These are phyloP conservation scores for Curvularia sp. DNA, from an alignment of 2,329 filamentous ascomycete species.

Conservation along the genomic window DNA sequence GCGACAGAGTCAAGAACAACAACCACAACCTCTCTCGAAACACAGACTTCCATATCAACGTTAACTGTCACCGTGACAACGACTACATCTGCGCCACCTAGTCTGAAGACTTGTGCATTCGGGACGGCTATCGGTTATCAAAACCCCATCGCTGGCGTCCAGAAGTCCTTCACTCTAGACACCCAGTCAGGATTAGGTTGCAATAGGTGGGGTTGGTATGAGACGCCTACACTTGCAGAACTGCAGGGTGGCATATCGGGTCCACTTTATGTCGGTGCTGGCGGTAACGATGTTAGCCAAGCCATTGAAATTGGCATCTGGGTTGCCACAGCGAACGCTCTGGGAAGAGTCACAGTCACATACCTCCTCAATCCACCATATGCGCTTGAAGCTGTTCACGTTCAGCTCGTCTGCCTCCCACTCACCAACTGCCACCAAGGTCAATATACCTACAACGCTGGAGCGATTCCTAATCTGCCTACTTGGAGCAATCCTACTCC, in stretches of 20 bases:
- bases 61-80: slow-evolving; percentile 1
- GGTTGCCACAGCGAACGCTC: slow-evolving; percentile 2
- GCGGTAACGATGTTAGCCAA: slow-evolving; percentile 1
- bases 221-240: slow-evolving; percentile 1
- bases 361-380: slow-evolving; percentile 2
- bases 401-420: slow-evolving; percentile 1
- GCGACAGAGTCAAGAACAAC: not conserved
- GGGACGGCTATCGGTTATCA: slow-evolving; percentile 1
- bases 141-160: not conserved
- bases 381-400: not conserved
- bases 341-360: slow-evolving; percentile 2
- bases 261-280: slow-evolving; percentile 2
- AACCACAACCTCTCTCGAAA: slow-evolving; percentile 1
- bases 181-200: not conserved
- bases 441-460: not conserved
- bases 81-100: slow-evolving; percentile 2
- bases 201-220: slow-evolving; percentile 4
- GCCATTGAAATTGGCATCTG: not conserved
- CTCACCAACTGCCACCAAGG: not conserved
- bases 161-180: not conserved
- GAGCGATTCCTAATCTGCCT: not conserved
- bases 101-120: slow-evolving; percentile 2
- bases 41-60: not conserved
- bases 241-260: slow-evolving; percentile 1
- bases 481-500: slow-evolving; percentile 4